Evolutionary conservation across 768 basidiomycete genomes (phyloP), one percentile per base, ranked within the genome.

Genomic region (Atractiella rhizophila): DNA sequence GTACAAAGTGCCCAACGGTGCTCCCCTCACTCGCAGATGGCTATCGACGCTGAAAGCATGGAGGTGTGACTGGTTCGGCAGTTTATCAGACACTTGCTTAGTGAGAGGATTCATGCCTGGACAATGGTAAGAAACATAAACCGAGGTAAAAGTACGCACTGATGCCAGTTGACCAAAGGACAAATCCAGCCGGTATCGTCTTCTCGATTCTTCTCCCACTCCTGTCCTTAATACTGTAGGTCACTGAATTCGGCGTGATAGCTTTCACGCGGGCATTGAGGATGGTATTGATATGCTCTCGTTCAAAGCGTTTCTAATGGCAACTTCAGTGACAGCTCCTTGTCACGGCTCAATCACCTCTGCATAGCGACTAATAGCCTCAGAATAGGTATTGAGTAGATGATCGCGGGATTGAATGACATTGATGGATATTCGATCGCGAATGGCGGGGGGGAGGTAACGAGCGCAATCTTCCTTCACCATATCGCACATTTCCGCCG

Each of bases 381-480:
- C 82, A 1, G 83, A 80, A 62, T 98, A 98, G 0, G 86, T 96
- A 58, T 98, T 98, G 49, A 98, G 58, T 51, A 98, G 96, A 56
- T 98, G 91, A 54, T 77, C 82, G 31, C 86, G 64, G 16, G 79
- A 82, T 56, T 98, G 91, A 41, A 98, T 75, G 46, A 98, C 72
- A 56, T 78, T 75, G 32, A 98, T 86, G 0, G 74, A 75, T 21
- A 86, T 80, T 52, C 85, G 75, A 51, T 77, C 68, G 36, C 83
- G 66, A 41, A n/a, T n/a, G n/a, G n/a, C n/a, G n/a, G n/a, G n/a
- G n/a, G n/a, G n/a, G n/a, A 28, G 62, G 76, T 44, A 44, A 85
- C 86, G 71, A 54, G 83, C 68, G 33, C 94, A 77, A 51, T 98
- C 88, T 57, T 98, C 88, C 56, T 85, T 80, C 59, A 88, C 88